Base-by-base conservation (phyloP, 805 yeast species). In the Wickerhamomyces bisporus region DNA sequence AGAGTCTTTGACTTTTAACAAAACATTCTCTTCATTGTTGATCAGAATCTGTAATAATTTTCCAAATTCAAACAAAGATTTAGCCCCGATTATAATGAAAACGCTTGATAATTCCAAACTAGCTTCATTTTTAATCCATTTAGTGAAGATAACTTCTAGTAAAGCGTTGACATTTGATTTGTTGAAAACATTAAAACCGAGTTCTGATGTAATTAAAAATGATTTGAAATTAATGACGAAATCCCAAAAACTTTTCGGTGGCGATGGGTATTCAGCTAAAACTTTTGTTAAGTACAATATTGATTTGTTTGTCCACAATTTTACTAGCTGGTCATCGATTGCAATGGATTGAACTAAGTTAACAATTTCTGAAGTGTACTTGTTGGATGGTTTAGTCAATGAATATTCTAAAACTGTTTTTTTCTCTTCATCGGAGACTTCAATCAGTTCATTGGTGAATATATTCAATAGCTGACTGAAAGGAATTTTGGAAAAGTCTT, bases 31-130 rank as follows among this genome's bases (percentile, higher is more conserved):
- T 2, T 68, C 73, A 50, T 77, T 79, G 52, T 75, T 79, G 16
- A 83, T 46, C 26, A 82, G 64, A 9, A 84, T 68, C 50, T 86
- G 95, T 10, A 87, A 57, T 32, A 78, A 64, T 48, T 71, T 81
- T 15, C 65, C 68, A 47, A 58, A 66, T 20, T 75, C 70, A 33
- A 71, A 60, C 15, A 48, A 50, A 20, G 55, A 57, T 28, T 55
- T 61, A 1, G 60, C 49, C 2, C 70, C 70, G 2, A 65, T 47
- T 28, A 68, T 40, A 13, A 77, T 49, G 7, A 68, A 15, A 1
- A 75, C 42, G 28, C 61, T 47, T 3, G 66, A 61, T 50, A 79
- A 74, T 29, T 69, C 64, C 46, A 85, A 50, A n/a, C 75, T 65
- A 0, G 42, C 41, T 2, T 50, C 56, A 20, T 67, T 46, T 12